These are phyloP conservation scores for Cucurbita moschata DNA, from an alignment of 306 rosid species.

Conservation along the genomic window DNA sequence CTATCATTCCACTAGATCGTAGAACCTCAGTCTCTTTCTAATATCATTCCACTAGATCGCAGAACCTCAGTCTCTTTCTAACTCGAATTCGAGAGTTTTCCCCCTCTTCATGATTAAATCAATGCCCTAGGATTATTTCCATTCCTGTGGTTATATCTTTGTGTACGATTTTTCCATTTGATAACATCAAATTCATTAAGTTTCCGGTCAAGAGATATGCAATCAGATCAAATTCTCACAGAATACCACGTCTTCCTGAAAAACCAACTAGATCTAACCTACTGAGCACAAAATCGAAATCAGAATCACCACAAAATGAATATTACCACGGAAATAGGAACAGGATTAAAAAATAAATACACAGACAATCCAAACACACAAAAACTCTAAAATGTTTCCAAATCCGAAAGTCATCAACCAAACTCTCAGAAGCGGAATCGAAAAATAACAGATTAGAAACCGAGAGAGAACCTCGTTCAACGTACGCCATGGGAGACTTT, in stretches of 20 bases:
- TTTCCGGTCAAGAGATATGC: background rate
- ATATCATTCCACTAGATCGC: too few species aligned
- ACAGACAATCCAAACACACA: background rate
- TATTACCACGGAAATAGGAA: background rate
- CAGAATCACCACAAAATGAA: background rate
- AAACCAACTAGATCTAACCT: background rate
- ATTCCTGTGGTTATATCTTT: too few species aligned
- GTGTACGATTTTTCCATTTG: too few species aligned
- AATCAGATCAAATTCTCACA: background rate
- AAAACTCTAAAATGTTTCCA: background rate
- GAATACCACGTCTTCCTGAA: background rate
- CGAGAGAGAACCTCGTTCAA: constrained; percentile 28
- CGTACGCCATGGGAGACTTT: constrained; percentile 28
- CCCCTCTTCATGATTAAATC: too few species aligned
- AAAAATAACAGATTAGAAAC: background rate
- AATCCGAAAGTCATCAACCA: background rate
- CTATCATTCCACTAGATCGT: too few species aligned
- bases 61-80: too few species aligned
- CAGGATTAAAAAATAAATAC: background rate
- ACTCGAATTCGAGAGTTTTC: too few species aligned
- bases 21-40: too few species aligned
- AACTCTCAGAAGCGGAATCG: background rate
- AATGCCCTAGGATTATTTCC: too few species aligned
- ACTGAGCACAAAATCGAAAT: background rate
- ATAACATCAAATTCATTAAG: background rate